Evolutionary conservation across 2,329 filamentous ascomycete species (phyloP).

Genomic region (Elsinoe batatas): DNA sequence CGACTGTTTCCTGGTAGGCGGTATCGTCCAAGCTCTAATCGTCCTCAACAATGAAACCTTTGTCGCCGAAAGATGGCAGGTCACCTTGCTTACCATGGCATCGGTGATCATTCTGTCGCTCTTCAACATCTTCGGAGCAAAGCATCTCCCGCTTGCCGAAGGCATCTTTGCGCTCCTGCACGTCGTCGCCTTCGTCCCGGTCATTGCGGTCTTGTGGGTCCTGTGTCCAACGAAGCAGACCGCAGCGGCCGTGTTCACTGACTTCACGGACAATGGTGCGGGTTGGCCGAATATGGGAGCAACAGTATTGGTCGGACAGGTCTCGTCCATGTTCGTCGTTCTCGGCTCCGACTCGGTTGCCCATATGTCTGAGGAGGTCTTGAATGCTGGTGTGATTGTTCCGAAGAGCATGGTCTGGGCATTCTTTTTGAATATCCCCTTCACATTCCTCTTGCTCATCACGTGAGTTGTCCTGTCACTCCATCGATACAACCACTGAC

Average conservation of each 20-base stretch:
- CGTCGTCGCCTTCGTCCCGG: conserved; percentile 36
- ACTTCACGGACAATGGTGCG: conserved; percentile 27
- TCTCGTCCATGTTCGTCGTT: conserved; percentile 26
- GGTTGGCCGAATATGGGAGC: conserved; percentile 31
- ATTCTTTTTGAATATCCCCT: conserved; percentile 33
- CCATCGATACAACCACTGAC: neutral
- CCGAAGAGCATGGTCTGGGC: conserved; percentile 41
- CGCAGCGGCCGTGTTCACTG: conserved; percentile 8
- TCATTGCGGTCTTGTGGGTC: conserved; percentile 32
- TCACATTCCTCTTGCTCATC: conserved; percentile 2
- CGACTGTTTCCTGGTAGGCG: conserved; percentile 36
- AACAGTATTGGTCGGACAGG: conserved; percentile 32
- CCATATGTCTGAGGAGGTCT: conserved; percentile 37
- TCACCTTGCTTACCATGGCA: conserved; percentile 31
- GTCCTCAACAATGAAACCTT: conserved; percentile 36
- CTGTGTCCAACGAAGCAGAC: conserved; percentile 20
- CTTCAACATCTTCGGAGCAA: conserved; percentile 29
- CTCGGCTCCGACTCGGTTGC: conserved; percentile 9
- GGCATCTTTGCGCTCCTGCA: conserved; percentile 31
- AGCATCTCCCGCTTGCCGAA: conserved; percentile 27
- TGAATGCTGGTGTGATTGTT: conserved; percentile 38
- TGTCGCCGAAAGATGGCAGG: conserved; percentile 34
- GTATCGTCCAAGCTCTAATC: conserved; percentile 37
- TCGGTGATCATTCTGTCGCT: conserved; percentile 24
- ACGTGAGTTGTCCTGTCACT: neutral